phyloP scores from a whole-genome alignment of 2,329 filamentous ascomycete species.

The Talaromyces sp. region DNA sequence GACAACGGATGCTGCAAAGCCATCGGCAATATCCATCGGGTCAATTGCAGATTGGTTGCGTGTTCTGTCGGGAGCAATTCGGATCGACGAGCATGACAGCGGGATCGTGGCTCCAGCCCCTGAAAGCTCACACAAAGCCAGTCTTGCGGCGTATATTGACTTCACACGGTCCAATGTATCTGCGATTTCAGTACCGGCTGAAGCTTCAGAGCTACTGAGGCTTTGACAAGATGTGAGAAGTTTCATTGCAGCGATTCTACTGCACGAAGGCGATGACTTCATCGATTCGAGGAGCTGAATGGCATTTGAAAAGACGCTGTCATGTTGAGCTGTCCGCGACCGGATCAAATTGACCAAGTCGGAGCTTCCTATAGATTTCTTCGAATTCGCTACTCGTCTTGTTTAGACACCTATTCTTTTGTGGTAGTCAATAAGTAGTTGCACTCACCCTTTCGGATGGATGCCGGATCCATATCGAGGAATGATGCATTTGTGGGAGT shows the following conservation, averaged over 20 bases:
- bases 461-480: slow-evolving; percentile 14
- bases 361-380: slow-evolving; percentile 21
- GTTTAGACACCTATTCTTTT: neutral
- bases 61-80: slow-evolving; percentile 32
- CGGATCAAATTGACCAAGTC: slow-evolving; percentile 31
- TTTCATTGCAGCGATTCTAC: slow-evolving; percentile 50
- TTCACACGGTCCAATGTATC: slow-evolving; percentile 45
- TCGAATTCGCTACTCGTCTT: slow-evolving; percentile 10
- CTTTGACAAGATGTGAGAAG: slow-evolving; percentile 55
- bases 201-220: slow-evolving; percentile 38
- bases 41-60: neutral
- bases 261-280: slow-evolving; percentile 50
- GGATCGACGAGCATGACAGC: slow-evolving; percentile 49
- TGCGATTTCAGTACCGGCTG: slow-evolving; percentile 25
- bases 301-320: slow-evolving; percentile 42
- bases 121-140: slow-evolving; percentile 62
- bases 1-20: slow-evolving; percentile 32
- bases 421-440: neutral
- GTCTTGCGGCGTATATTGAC: slow-evolving; percentile 59
- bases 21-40: slow-evolving; percentile 24
- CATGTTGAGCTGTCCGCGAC: slow-evolving; percentile 25
- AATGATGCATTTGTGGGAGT: slow-evolving; percentile 4
- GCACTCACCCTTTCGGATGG: slow-evolving; percentile 16
- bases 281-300: slow-evolving; percentile 45
- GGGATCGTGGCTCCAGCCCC: slow-evolving; percentile 53